Conservation (phyloP, 2,329 filamentous ascomycete genomes). For the Ophiostoma montium region DNA sequence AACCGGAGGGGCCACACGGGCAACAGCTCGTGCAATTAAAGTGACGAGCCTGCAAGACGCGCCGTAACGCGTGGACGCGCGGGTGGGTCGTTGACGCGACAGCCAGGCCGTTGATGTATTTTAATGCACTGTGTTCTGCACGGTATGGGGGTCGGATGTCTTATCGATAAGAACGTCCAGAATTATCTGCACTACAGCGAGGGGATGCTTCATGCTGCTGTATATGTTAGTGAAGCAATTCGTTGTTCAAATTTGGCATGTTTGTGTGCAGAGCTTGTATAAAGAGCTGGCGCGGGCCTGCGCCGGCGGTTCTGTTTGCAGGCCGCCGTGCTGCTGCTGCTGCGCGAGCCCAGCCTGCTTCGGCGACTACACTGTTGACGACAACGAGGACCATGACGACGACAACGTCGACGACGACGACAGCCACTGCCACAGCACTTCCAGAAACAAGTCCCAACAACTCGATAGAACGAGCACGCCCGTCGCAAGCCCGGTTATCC, state of each 20-base stretch:
- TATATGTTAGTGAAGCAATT: too few relatives aligned
- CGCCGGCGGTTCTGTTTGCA: not conserved
- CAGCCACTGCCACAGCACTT: not conserved
- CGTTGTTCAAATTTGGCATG: conserved; percentile 20
- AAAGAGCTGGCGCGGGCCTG: conserved; percentile 12
- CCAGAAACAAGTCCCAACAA: not conserved
- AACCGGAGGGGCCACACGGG: not conserved
- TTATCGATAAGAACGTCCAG: conserved; percentile 5
- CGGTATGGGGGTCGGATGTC: not conserved
- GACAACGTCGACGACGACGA: not conserved
- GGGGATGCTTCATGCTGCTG: not conserved
- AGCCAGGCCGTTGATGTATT: not conserved
- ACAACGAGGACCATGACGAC: not conserved
- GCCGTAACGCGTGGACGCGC: conserved; percentile 5
- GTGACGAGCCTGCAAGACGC: conserved; percentile 1
- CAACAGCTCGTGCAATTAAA: not conserved
- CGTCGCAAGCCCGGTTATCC: not conserved
- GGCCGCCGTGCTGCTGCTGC: not conserved
- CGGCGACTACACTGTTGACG: not conserved
- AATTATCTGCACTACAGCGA: too few relatives aligned
- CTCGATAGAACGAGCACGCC: not conserved
- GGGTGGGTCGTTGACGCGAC: not conserved
- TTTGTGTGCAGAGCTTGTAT: conserved; percentile 26
- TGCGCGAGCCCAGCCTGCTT: not conserved
- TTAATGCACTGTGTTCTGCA: not conserved